phyloP scores from a whole-genome alignment of 306 rosid species.

The Ceratonia siliqua region DNA sequence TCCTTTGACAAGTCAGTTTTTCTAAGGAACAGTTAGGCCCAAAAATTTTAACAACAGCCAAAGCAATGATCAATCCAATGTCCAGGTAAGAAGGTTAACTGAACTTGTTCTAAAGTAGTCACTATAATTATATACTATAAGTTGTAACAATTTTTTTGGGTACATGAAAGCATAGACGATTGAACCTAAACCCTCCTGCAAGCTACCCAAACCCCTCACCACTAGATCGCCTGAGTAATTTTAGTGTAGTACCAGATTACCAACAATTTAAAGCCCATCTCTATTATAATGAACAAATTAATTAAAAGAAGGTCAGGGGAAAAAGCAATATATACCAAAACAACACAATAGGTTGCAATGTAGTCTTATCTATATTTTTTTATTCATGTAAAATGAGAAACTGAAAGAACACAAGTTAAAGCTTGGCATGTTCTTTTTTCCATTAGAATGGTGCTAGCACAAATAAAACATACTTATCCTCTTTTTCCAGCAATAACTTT shows the following conservation, averaged over 20 bases:
- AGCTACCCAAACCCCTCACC: no score
- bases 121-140: background rate
- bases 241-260: background rate
- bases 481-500: background rate
- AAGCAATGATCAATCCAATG: background rate
- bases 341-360: background rate
- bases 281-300: background rate
- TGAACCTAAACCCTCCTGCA: no score
- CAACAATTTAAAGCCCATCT: background rate
- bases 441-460: background rate
- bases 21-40: no score
- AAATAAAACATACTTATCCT: background rate
- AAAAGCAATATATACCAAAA: background rate
- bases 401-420: background rate
- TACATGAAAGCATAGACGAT: no score
- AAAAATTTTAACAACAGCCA: no score
- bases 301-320: background rate
- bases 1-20: no score
- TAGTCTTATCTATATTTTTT: background rate
- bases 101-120: background rate
- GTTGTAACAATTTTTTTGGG: no score
- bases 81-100: background rate
- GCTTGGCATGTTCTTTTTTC: background rate
- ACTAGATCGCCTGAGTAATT: background rate
- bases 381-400: background rate